phyloP scores from a whole-genome alignment of 331 rosid genomes.

The Saraca asoca region DNA sequence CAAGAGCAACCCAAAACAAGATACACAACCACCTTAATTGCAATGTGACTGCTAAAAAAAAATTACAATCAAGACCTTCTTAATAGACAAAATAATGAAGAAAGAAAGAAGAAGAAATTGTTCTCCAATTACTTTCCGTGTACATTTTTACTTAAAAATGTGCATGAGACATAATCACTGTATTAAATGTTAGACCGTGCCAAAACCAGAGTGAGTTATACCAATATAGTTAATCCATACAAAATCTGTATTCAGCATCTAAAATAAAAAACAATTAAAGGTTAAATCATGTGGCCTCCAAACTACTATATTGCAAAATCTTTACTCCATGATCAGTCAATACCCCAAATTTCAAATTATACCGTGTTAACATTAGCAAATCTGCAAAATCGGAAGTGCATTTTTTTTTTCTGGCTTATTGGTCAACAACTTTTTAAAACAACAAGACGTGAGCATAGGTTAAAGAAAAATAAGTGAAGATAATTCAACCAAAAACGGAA shows the following conservation, averaged over 20 bases:
- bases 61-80: slow-evolving; percentile 5
- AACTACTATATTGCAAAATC: slow-evolving; percentile 13
- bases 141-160: slow-evolving; percentile 3
- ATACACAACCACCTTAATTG: neutral
- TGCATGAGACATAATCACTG: neutral
- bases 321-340: neutral
- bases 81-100: neutral
- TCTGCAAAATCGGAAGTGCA: neutral
- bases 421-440: slow-evolving; percentile 21
- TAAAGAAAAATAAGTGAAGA: neutral
- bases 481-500: neutral
- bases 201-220: no score
- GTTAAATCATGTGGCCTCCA: neutral
- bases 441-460: neutral
- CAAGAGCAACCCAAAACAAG: neutral
- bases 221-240: neutral
- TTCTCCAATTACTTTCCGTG: neutral
- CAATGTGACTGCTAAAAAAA: neutral
- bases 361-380: slow-evolving; percentile 8
- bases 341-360: neutral
- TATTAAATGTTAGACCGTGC: no score
- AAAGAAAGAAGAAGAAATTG: neutral
- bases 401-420: neutral
- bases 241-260: neutral
- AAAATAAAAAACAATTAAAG: neutral